Evolutionary conservation across 257 asterid genomes (phyloP).

Genomic region (Craterostigma plantagineum): DNA sequence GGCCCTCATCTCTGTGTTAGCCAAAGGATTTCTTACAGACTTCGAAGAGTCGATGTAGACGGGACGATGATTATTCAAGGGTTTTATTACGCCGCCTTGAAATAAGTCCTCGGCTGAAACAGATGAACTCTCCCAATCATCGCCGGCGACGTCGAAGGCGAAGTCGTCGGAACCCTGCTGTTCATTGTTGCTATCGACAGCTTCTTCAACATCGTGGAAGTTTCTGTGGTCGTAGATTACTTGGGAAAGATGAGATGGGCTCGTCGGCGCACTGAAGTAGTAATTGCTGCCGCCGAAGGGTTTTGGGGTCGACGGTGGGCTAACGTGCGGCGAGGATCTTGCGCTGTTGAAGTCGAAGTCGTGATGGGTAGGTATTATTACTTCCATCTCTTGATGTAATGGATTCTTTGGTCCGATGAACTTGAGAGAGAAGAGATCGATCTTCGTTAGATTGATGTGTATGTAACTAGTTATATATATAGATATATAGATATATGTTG

Average conservation of each 20-base stretch:
- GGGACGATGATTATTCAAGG: constrained; percentile 22
- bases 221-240: constrained; percentile 3
- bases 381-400: constrained; percentile 24
- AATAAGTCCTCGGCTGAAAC: constrained; percentile 66
- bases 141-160: constrained; percentile 24
- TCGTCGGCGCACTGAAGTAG: constrained; percentile 45
- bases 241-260: constrained; percentile 35
- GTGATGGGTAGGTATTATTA: constrained; percentile 12
- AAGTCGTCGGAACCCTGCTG: constrained; percentile 13
- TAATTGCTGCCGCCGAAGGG: constrained; percentile 17
- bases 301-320: constrained; percentile 25
- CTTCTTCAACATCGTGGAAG: too few species aligned
- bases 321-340: constrained; percentile 20
- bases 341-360: constrained; percentile 30
- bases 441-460: too few species aligned
- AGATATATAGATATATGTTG: too few species aligned
- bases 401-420: too few species aligned
- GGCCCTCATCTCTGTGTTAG: too few species aligned
- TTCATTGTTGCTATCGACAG: too few species aligned
- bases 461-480: too few species aligned
- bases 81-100: constrained; percentile 51
- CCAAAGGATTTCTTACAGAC: too few species aligned
- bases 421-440: too few species aligned
- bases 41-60: too few species aligned
- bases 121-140: constrained; percentile 18